Evolutionary conservation across 73 alveolate genomes (phyloP), one percentile per base, ranked within the genome.

Genomic region (Loxodes magnus): DNA sequence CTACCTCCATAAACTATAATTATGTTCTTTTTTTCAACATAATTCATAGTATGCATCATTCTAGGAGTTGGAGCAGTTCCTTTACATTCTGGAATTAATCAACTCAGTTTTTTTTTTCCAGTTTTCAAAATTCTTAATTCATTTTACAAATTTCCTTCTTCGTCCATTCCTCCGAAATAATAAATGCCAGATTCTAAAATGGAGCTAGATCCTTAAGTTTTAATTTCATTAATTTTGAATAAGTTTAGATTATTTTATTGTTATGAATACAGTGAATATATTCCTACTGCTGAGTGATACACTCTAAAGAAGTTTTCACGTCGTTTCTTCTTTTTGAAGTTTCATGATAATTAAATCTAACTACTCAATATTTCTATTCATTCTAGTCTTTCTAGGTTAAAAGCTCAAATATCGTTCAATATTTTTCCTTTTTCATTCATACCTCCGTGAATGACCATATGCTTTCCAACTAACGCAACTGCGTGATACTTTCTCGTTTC

Each of bases 381-480:
- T 16, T 7, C 17, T 10, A 7, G 1, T 5, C 27, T 46, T 1
- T 46, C 34, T 19, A 46, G 7, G 26, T 46, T 46, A 0, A 46
- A 24, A 12, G 27, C 19, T 25, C 43, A 37, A 24, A 12, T 9
- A 46, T 46, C 59, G 9, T n/a, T 9, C n/a, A 46, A 24, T 0
- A 19, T 10, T 12, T 46, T 46, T 14, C 27, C 27, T 46, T 46
- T 46, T 46, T 46, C 43, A 24, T 46, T 46, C 27, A 46, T 2
- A 10, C 59, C 59, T 16, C 59, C 59, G 17, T 46, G 27, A 10
- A 46, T 46, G 27, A 46, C 14, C 19, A 46, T 12, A 46, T 46
- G 59, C 2, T 46, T 46, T 46, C 59, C 59, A 7, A 46, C 39
- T 16, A 46, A n/a, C 9, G 59, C 50, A 5, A 41, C 59, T 10